Base-by-base conservation (phyloP, 306 rosid species). In the Vigna unguiculata region DNA sequence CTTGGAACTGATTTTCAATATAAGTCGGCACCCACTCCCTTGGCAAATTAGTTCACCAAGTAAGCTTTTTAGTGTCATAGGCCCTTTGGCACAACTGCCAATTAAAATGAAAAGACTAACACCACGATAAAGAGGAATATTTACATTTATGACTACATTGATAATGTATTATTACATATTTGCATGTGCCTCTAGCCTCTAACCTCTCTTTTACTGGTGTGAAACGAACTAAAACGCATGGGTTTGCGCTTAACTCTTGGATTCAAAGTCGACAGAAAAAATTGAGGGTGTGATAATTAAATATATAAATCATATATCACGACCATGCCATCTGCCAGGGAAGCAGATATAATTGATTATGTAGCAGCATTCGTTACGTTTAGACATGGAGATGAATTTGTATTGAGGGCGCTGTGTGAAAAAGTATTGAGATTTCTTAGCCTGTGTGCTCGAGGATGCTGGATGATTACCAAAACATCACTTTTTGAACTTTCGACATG, bases 381-480 rank as follows among this genome's bases (percentile, higher is more conserved):
- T 74, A 49, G 75, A 67, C 79, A 64, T 49, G 72, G 67, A 72
- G 70, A 72, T 76, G 79, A 61, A 69, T 79, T 51, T 62, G 71
- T 43, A 54, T 79, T 76, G 62, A 75, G 65, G 25, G 71, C 15
- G 17, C 34, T 62, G n/a, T 70, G 83, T 55, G 85, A 81, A 74
- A 81, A 60, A 16, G 36, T 55, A 25, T 75, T 83, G 5, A 82
- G 74, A 48, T 70, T 58, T 34, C 78, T 82, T 41, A 48, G 75
- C 79, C 88, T 85, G 47, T 78, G 78, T 24, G 89, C 75, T 32
- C 76, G 89, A 24, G 97, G 97, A 48, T 90, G 97, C 81, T 95
- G 93, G 81, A 95, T 84, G 73, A 95, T 90, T 51, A 95, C 97
- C 53, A 95, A 58, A 19, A 95, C 85, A 12, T 93, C 86, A 28